Conservation (phyloP, 257 asterid genomes). For the Perilla frutescens region DNA sequence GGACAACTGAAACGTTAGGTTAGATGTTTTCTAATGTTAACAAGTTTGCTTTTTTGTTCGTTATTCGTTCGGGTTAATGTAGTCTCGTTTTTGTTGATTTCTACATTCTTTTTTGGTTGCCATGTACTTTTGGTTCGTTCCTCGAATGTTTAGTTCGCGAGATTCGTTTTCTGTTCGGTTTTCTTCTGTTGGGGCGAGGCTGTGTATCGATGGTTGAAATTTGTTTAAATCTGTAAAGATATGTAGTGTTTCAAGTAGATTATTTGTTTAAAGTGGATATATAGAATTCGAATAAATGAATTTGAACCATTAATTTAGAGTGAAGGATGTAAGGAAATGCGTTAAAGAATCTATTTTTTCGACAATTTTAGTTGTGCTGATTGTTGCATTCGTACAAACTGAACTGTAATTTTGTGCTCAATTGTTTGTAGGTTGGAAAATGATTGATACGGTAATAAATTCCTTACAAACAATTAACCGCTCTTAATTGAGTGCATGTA, state of each 20-base stretch:
- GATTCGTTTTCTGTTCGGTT: constrained; percentile 9
- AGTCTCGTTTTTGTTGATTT: not conserved
- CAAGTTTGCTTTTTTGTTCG: not conserved
- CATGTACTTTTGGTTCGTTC: constrained; percentile 5
- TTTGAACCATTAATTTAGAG: not conserved
- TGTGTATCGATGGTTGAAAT: constrained; percentile 5
- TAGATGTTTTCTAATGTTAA: constrained; percentile 1
- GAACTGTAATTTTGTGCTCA: not conserved
- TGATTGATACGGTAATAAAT: not conserved
- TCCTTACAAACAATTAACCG: not conserved
- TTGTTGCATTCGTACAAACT: not conserved
- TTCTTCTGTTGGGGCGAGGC: not conserved
- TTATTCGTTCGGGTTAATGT: not conserved
- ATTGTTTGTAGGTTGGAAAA: not conserved
- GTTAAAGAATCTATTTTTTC: not conserved
- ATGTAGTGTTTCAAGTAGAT: constrained; percentile 17
- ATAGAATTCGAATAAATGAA: not conserved
- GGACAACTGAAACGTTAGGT: constrained; percentile 36
- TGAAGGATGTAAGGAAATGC: not conserved
- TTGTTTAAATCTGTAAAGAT: constrained; percentile 12
- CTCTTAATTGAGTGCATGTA: not conserved
- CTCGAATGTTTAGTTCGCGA: constrained; percentile 1
- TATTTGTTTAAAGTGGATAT: constrained; percentile 14
- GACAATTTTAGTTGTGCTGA: not conserved
- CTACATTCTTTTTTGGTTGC: not conserved